Evolutionary conservation across 345 rosid genomes (phyloP).

Genomic region (Xanthoceras sorbifolium): DNA sequence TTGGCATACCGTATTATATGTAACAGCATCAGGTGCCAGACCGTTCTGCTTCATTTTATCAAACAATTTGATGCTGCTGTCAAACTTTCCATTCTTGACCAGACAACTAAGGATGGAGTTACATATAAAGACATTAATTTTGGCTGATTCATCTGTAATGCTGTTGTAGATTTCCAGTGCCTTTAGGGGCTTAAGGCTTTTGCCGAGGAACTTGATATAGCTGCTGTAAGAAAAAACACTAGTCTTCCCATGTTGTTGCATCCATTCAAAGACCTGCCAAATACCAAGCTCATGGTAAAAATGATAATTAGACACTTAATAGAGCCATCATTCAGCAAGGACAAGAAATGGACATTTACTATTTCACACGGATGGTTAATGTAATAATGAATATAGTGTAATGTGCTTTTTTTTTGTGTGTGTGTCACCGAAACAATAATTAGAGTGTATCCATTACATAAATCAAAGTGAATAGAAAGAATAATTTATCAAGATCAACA

Average conservation of each 20-base stretch:
- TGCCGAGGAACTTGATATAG: conserved; percentile 72
- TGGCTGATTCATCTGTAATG: conserved; percentile 64
- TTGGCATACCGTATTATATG: conserved; percentile 72
- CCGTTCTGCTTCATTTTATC: conserved; percentile 90
- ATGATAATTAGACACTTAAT: not conserved
- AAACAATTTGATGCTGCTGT: conserved; percentile 64
- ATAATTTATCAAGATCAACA: not conserved
- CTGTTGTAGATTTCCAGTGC: conserved; percentile 70
- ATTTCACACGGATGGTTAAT: not conserved
- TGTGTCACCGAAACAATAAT: not conserved
- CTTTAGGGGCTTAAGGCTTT: conserved; percentile 53
- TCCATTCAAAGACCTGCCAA: conserved; percentile 88
- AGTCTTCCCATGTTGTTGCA: conserved; percentile 71
- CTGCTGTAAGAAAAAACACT: conserved; percentile 72
- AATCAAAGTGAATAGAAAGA: not conserved
- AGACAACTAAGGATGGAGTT: conserved; percentile 83
- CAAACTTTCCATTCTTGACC: conserved; percentile 68
- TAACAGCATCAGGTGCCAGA: conserved; percentile 75
- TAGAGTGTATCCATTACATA: not conserved
- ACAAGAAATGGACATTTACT: not conserved
- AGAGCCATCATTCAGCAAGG: not conserved
- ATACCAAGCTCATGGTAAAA: conserved; percentile 11
- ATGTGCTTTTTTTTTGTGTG: not conserved
- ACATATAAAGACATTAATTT: conserved; percentile 70
- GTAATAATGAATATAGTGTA: not conserved